Conservation (phyloP, 306 rosid species). For the Ormosia emarginata region DNA sequence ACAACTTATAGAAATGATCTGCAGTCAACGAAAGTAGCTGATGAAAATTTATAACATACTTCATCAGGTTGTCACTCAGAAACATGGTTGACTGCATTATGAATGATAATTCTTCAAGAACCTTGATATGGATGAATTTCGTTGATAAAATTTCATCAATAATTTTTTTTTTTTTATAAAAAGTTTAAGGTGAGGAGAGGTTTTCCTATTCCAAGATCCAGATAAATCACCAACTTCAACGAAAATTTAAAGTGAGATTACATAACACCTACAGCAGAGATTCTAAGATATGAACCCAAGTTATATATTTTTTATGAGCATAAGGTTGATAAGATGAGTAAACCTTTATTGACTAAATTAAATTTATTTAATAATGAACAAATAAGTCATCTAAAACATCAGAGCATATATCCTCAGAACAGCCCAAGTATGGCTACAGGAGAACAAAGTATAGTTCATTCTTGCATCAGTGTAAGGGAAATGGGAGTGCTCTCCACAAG, state of each 20-base stretch:
- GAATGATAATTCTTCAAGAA: conserved; percentile 8
- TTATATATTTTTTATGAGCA: too few species aligned
- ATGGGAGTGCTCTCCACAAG: background rate
- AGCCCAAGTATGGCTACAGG: background rate
- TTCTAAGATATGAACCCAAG: too few species aligned
- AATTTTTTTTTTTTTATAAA: too few species aligned
- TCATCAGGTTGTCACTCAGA: background rate
- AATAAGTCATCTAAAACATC: background rate
- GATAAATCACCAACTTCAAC: too few species aligned
- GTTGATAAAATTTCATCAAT: background rate
- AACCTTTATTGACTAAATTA: background rate
- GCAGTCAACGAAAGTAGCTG: background rate
- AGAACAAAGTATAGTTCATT: background rate
- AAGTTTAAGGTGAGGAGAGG: too few species aligned
- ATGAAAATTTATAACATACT: background rate
- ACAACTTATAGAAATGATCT: background rate
- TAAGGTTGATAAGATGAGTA: too few species aligned
- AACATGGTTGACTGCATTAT: background rate
- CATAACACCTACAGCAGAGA: too few species aligned
- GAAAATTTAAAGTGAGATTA: too few species aligned
- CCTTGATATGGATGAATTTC: background rate
- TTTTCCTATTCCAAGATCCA: too few species aligned
- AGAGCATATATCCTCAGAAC: background rate
- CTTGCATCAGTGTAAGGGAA: too few species aligned
- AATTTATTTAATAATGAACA: background rate